Percentiles rank a stretch among this genome's conserved stretches.
Evolutionary conservation across 768 basidiomycete genomes (phyloP).

Genomic region (Pulveroboletus ravenelii): DNA sequence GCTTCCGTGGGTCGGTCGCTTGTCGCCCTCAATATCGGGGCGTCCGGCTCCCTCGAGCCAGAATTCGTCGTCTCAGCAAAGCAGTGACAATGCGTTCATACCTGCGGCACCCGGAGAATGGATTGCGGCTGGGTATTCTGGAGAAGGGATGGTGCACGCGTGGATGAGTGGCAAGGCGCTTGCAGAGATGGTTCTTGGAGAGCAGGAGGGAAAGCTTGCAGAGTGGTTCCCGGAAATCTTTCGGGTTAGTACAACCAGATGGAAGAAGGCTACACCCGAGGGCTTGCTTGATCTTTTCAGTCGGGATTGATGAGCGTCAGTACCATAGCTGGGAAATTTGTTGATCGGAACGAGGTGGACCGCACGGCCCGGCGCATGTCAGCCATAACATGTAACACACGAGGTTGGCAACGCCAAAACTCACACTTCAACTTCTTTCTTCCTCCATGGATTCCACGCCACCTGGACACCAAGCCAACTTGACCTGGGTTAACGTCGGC

Average conservation of each 20-base stretch:
- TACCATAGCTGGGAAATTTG: neutral
- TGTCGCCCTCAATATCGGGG: constrained; percentile 46
- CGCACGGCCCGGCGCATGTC: too few relatives aligned
- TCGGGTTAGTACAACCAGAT: constrained; percentile 44
- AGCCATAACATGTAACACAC: too few relatives aligned
- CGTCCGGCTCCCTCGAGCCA: constrained; percentile 26
- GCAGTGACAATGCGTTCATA: neutral
- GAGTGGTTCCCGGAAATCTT: constrained; percentile 51
- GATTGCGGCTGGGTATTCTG: constrained; percentile 67
- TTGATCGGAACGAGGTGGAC: neutral
- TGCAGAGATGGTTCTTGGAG: constrained; percentile 54
- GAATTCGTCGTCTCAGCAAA: neutral
- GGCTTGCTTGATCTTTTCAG: constrained; percentile 28
- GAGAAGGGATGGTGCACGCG: constrained; percentile 72
- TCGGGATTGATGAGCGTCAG: neutral
- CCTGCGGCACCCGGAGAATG: constrained; percentile 54
- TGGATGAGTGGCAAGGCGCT: constrained; percentile 62
- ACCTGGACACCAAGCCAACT: constrained; percentile 22
- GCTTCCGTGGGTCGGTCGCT: constrained; percentile 67
- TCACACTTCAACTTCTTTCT: too few relatives aligned
- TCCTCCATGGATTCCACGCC: constrained; percentile 30
- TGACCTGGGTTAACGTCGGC: constrained; percentile 72
- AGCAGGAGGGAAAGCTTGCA: constrained; percentile 18
- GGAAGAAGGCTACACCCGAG: constrained; percentile 49
- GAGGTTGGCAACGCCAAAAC: too few relatives aligned